These are phyloP conservation scores for Aspergillus puulaauensis DNA, from an alignment of 2,329 filamentous ascomycete genomes.

Conservation along the genomic window DNA sequence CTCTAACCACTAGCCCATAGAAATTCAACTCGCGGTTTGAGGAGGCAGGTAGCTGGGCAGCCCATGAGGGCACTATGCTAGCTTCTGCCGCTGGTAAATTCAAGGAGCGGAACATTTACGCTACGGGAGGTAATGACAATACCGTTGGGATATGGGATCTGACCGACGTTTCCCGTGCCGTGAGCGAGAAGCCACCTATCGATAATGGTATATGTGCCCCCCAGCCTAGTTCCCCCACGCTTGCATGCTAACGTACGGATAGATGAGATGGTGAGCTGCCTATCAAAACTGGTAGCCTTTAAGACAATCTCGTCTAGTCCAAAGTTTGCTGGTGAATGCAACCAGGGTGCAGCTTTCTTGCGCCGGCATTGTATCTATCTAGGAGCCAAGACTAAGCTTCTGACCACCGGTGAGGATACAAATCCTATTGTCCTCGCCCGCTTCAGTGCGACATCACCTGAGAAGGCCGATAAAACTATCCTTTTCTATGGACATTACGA, in stretches of 20 bases:
- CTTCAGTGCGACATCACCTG: conserved; percentile 72
- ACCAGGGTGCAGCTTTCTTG: conserved; percentile 86
- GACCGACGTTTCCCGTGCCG: conserved; percentile 52
- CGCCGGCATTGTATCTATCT: conserved; percentile 89
- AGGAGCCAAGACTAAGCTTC: conserved; percentile 83
- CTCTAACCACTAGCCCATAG: conserved; percentile 32
- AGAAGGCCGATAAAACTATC: conserved; percentile 74
- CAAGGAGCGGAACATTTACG: conserved; percentile 75
- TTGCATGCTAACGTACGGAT: conserved; percentile 9
- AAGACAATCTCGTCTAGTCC: conserved; percentile 86
- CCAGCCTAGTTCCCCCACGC: background rate
- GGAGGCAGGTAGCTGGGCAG: conserved; percentile 73
- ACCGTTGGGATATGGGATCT: conserved; percentile 87
- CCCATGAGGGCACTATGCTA: conserved; percentile 83
- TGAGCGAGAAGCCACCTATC: conserved; percentile 49
- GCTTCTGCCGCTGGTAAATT: conserved; percentile 74
- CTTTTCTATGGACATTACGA: conserved; percentile 99
- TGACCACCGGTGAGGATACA: conserved; percentile 75
- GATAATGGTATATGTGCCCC: conserved; percentile 52
- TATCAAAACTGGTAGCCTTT: conserved; percentile 85
- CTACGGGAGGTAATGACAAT: conserved; percentile 91
- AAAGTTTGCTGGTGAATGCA: conserved; percentile 87
- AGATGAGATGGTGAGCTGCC: conserved; percentile 66
- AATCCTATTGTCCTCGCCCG: conserved; percentile 94
- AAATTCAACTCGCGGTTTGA: conserved; percentile 82